Base-by-base conservation (phyloP, 164 flowering plant genomes). In the Berberis thunbergii region DNA sequence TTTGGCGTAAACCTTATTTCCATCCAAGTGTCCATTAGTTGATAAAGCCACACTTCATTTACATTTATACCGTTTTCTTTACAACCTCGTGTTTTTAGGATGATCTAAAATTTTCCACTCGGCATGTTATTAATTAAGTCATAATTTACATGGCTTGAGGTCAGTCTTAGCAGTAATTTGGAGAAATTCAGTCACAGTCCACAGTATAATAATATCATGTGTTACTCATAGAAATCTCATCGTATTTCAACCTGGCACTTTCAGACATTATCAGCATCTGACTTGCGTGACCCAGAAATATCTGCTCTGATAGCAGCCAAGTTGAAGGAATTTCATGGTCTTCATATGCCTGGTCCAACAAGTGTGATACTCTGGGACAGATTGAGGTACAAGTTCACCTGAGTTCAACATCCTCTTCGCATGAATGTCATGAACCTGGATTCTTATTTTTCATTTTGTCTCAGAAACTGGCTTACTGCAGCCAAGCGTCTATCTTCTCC, bases 201-300 rank as follows among this genome's bases (percentile, higher is more conserved):
- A 26, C 26, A 26, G 26, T 26, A 26, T 26, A 26, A 26, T 26
- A 26, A 26, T 26, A 26, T 26, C 26, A 26, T 26, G 26, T 26
- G 26, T 26, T 26, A 26, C 26, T 26, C 26, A 26, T 26, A 26
- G 26, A 26, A 26, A 26, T 26, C 26, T 26, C 26, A 26, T 26
- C 26, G 0, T 26, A 26, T 26, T 26, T 26, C 26, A 26, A 26
- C 26, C 26, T 26, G 26, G 26, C 26, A 26, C 26, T 63, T 66
- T 55, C 84, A 94, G 99, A 94, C 99, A 62, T 83, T 94, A 54
- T 85, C 97, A 40, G 96, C 99, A 49, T 63, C 76, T 54, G 99
- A 94, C 57, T 83, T 94, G 52, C 89, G 86, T 1, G 88, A 89
- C 53, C 83, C 85, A 38, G 91, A 87, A 62, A 80, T 80, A 46